Conservation (phyloP, 176 grass and related monocot genomes). For the Alopecurus myosuroides region DNA sequence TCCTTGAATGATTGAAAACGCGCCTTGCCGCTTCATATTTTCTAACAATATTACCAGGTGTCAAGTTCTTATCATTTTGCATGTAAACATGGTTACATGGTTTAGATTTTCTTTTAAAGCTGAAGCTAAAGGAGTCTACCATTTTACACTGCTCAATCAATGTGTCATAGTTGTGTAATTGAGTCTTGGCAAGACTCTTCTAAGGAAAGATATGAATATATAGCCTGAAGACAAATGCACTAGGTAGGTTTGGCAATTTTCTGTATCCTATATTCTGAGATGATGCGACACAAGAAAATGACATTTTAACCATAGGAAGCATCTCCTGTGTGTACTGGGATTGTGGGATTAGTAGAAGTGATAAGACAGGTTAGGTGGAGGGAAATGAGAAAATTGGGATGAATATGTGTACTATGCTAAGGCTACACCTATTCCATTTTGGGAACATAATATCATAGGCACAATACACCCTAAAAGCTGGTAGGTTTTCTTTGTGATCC, state of each 20-base stretch:
- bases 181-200: not conserved
- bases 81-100: not conserved
- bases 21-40: not conserved
- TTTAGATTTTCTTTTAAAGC: not conserved
- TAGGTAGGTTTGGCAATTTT: not conserved
- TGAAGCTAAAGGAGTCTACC: not conserved
- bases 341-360: not conserved
- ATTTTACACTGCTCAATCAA: not conserved
- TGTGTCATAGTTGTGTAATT: not conserved
- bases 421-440: constrained; percentile 10
- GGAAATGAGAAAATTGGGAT: not conserved
- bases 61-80: not conserved
- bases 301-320: not conserved
- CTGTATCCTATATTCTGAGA: not conserved
- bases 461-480: not conserved
- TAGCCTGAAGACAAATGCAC: not conserved
- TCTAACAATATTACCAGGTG: not conserved
- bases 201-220: not conserved
- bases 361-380: not conserved
- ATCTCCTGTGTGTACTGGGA: not conserved
- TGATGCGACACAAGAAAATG: not conserved
- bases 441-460: not conserved
- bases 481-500: not conserved
- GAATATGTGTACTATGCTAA: constrained; percentile 1
- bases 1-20: not conserved